Evolutionary conservation across 495 filamentous ascomycete genomes (phyloP).

Genomic region (Corynascus novoguineensis): DNA sequence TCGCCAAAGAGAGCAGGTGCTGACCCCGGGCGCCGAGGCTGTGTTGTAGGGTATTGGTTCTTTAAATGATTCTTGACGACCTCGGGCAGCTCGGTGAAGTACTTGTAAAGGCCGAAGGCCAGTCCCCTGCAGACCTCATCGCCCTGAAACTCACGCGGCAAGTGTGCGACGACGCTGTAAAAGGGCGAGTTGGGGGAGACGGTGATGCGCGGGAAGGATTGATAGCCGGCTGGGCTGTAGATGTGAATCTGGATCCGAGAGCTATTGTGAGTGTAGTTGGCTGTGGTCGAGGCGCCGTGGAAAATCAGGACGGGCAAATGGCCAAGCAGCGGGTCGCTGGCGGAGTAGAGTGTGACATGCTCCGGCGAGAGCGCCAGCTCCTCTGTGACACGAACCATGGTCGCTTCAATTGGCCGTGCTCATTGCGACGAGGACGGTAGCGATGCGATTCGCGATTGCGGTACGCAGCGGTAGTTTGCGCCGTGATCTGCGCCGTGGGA

Average conservation of each 20-base stretch:
- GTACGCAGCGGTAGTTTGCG: not conserved
- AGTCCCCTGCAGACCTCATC: slow-evolving; percentile 84
- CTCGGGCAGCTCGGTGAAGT: slow-evolving; percentile 81
- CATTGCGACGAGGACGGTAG: slow-evolving; percentile 22
- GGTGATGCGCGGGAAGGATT: slow-evolving; percentile 81
- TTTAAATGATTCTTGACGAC: slow-evolving; percentile 59
- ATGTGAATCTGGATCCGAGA: slow-evolving; percentile 91
- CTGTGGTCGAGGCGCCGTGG: slow-evolving; percentile 76
- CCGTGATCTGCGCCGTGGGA: not conserved
- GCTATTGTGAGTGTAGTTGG: slow-evolving; percentile 77
- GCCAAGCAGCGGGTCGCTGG: slow-evolving; percentile 68
- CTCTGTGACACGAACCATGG: slow-evolving; percentile 63
- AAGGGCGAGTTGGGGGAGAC: slow-evolving; percentile 92
- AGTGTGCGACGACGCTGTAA: slow-evolving; percentile 82
- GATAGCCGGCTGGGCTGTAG: slow-evolving; percentile 79
- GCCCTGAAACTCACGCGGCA: slow-evolving; percentile 91
- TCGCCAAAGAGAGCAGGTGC: slow-evolving; percentile 74
- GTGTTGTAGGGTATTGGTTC: slow-evolving; percentile 42
- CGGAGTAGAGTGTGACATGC: slow-evolving; percentile 73
- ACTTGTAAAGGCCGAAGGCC: slow-evolving; percentile 87
- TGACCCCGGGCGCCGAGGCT: slow-evolving; percentile 49
- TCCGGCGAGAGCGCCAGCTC: slow-evolving; percentile 66
- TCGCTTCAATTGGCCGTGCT: slow-evolving; percentile 42
- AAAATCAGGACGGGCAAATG: slow-evolving; percentile 73
- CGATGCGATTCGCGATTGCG: not conserved